These are phyloP conservation scores for Ascochyta viciae-villosae DNA, from an alignment of 2,329 filamentous ascomycete species.

Conservation along the genomic window DNA sequence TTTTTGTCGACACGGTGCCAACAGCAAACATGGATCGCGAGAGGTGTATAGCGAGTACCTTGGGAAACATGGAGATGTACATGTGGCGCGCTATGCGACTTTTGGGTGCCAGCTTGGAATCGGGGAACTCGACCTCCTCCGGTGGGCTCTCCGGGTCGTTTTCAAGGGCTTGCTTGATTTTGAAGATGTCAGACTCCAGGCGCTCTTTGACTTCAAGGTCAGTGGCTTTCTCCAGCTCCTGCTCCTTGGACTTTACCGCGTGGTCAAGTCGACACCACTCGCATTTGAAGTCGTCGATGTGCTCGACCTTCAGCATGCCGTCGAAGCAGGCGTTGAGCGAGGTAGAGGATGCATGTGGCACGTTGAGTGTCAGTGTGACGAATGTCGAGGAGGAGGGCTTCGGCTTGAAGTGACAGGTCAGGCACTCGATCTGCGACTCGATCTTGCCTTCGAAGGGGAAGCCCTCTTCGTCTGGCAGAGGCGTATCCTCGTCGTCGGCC, in stretches of 20 bases:
- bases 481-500: constrained; percentile 23
- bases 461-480: constrained; percentile 63
- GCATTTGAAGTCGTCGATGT: constrained; percentile 96
- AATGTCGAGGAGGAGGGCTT: constrained; percentile 84
- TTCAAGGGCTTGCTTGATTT: constrained; percentile 73
- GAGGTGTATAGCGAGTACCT: constrained; percentile 88
- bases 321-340: constrained; percentile 90
- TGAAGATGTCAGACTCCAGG: constrained; percentile 66
- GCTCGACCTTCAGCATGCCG: constrained; percentile 90
- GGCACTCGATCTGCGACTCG: constrained; percentile 94
- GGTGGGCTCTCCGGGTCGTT: constrained; percentile 81
- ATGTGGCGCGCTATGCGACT: constrained; percentile 87
- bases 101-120: constrained; percentile 76
- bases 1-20: constrained; percentile 81
- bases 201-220: constrained; percentile 51
- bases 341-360: constrained; percentile 80
- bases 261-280: constrained; percentile 89
- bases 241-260: constrained; percentile 69
- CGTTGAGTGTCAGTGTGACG: constrained; percentile 88
- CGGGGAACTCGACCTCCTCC: constrained; percentile 75
- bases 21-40: constrained; percentile 91
- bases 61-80: constrained; percentile 85
- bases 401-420: constrained; percentile 87
- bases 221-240: constrained; percentile 60
- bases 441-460: constrained; percentile 93